Conservation (phyloP, 768 basidiomycete genomes). For the Hemileccinum rubropunctum region DNA sequence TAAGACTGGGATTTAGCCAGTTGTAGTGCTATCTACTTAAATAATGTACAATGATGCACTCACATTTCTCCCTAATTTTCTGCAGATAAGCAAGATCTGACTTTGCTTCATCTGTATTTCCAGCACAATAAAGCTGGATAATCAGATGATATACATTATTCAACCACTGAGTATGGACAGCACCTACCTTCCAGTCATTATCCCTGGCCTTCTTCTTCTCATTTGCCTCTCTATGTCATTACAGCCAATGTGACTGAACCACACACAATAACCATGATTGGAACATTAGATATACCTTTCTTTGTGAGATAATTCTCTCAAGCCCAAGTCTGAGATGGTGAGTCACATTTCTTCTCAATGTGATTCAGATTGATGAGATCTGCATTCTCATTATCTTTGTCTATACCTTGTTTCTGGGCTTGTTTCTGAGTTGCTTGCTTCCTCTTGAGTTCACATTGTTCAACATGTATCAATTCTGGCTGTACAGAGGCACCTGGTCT, state of each 20-base stretch:
- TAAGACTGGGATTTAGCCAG: too few relatives aligned
- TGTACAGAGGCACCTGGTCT: constrained; percentile 29
- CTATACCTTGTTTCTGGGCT: constrained; percentile 35
- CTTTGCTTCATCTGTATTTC: constrained; percentile 91
- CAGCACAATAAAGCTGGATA: constrained; percentile 62
- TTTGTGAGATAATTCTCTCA: constrained; percentile 58
- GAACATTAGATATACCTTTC: constrained; percentile 49
- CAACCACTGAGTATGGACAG: neutral
- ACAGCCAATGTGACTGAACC: neutral
- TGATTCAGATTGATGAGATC: constrained; percentile 81
- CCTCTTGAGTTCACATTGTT: constrained; percentile 83
- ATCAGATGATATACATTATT: neutral
- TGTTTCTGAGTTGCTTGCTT: constrained; percentile 55
- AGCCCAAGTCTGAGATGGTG: constrained; percentile 72
- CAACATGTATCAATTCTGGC: constrained; percentile 64
- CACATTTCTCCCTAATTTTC: constrained; percentile 84
- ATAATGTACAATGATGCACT: too few relatives aligned
- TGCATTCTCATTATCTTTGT: constrained; percentile 60
- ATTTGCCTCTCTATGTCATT: constrained; percentile 69
- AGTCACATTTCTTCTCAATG: constrained; percentile 67
- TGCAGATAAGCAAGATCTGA: constrained; percentile 81
- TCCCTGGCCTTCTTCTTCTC: constrained; percentile 90
- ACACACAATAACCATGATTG: neutral
- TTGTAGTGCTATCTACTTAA: too few relatives aligned
- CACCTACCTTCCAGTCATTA: constrained; percentile 78